These are phyloP conservation scores for Fonsecaea erecta DNA, from an alignment of 2,329 filamentous ascomycete genomes.

Conservation along the genomic window DNA sequence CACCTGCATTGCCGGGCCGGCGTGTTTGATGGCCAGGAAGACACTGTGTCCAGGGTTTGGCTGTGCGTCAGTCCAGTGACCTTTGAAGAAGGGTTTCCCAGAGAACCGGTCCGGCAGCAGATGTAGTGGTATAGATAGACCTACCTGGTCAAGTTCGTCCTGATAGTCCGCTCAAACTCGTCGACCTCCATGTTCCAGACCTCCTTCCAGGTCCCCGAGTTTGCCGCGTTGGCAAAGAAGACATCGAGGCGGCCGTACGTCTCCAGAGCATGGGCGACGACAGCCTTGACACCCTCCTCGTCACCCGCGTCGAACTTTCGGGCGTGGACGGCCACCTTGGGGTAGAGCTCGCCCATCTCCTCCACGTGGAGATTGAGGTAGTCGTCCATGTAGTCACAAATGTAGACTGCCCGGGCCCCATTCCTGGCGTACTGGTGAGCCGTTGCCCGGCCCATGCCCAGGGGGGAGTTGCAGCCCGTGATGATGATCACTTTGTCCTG, in stretches of 20 bases:
- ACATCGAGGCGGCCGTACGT: slow-evolving; percentile 81
- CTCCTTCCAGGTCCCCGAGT: slow-evolving; percentile 64
- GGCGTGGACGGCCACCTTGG: slow-evolving; percentile 72
- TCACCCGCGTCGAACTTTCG: slow-evolving; percentile 81
- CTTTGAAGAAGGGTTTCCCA: no score
- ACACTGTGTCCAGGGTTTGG: slow-evolving; percentile 65
- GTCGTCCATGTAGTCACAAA: slow-evolving; percentile 75
- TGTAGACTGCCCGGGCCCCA: slow-evolving; percentile 80
- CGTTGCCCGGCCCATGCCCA: slow-evolving; percentile 86
- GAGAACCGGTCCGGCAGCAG: no score
- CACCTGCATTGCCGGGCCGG: slow-evolving; percentile 78
- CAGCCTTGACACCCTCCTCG: slow-evolving; percentile 71
- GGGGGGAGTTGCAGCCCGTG: slow-evolving; percentile 76
- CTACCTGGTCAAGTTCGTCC: slow-evolving; percentile 61
- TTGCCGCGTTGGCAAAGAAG: slow-evolving; percentile 92
- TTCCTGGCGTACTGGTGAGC: slow-evolving; percentile 88
- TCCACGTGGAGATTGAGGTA: slow-evolving; percentile 72
- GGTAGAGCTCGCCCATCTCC: slow-evolving; percentile 74
- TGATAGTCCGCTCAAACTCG: slow-evolving; percentile 78
- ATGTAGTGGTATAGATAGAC: no score
- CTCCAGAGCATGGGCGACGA: slow-evolving; percentile 75
- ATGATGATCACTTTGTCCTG: slow-evolving; percentile 82
- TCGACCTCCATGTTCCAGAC: slow-evolving; percentile 71
- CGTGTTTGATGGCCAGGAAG: slow-evolving; percentile 87
- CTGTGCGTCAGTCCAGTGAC: background rate